Evolutionary conservation across 208 protist genomes (phyloP).

Genomic region (Leishmania arabica): DNA sequence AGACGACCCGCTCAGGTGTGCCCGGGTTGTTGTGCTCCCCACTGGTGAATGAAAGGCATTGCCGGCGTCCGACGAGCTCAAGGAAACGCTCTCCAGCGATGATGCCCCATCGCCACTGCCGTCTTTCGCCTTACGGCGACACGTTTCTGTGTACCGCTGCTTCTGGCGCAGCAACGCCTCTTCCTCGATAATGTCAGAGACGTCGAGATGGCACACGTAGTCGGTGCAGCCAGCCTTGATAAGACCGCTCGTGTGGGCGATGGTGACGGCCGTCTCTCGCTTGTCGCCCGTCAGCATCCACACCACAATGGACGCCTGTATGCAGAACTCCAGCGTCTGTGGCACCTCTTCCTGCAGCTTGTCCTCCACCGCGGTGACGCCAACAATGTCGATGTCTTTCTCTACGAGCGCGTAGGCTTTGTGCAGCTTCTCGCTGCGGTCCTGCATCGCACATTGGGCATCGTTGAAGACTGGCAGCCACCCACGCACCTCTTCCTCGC

Average conservation of each 20-base stretch:
- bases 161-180: slow-evolving; percentile 31
- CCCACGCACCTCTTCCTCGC: slow-evolving; percentile 50
- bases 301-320: slow-evolving; percentile 89
- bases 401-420: slow-evolving; percentile 81
- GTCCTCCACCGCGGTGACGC: slow-evolving; percentile 96
- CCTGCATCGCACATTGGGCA: slow-evolving; percentile 57
- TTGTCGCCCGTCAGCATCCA: slow-evolving; percentile 99
- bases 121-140: slow-evolving; percentile 1
- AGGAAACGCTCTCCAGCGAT: neutral
- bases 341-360: slow-evolving; percentile 95
- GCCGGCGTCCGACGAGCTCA: neutral
- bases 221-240: slow-evolving; percentile 26
- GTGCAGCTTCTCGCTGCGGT: slow-evolving; percentile 60
- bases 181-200: slow-evolving; percentile 40
- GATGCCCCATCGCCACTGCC: neutral
- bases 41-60: neutral
- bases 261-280: slow-evolving; percentile 97
- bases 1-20: slow-evolving; percentile 13
- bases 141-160: slow-evolving; percentile 10
- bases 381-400: slow-evolving; percentile 84
- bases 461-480: slow-evolving; percentile 71
- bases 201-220: slow-evolving; percentile 50
- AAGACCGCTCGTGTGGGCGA: slow-evolving; percentile 79
- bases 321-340: slow-evolving; percentile 91
- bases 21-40: slow-evolving; percentile 11